These are phyloP conservation scores for Heteromeles arbutifolia DNA, from an alignment of 306 rosid genomes.

Conservation along the genomic window DNA sequence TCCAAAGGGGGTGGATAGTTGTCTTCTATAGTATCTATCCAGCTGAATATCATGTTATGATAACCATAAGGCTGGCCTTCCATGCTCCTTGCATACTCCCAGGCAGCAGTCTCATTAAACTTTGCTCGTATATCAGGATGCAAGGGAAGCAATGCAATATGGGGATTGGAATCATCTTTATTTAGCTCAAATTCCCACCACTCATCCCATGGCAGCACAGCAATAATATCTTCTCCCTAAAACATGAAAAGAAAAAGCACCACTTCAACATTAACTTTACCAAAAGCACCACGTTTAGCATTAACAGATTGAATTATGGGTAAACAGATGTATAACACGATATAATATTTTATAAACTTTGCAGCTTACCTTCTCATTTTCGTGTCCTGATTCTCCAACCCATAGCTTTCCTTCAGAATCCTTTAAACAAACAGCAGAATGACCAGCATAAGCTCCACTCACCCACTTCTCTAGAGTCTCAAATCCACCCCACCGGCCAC, in stretches of 20 bases:
- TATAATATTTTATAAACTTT: conserved; percentile 2
- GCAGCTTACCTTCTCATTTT: conserved; percentile 62
- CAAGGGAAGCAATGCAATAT: conserved; percentile 88
- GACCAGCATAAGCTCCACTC: conserved; percentile 93
- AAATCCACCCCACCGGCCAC: conserved; percentile 98
- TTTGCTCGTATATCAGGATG: conserved; percentile 74
- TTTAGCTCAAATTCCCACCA: conserved; percentile 92
- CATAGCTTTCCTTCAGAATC: conserved; percentile 85
- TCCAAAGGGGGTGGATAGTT: conserved; percentile 98
- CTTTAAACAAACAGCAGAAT: conserved; percentile 84
- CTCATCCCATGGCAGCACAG: conserved; percentile 81
- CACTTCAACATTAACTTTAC: not conserved
- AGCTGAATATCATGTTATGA: conserved; percentile 94
- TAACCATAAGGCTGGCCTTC: conserved; percentile 82
- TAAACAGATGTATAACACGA: not conserved
- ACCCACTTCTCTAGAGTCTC: conserved; percentile 97
- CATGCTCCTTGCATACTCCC: conserved; percentile 95
- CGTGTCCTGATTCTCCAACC: conserved; percentile 97
- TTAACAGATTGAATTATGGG: not conserved
- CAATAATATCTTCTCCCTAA: conserved; percentile 88
- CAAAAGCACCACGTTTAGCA: not conserved
- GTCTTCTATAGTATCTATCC: conserved; percentile 75
- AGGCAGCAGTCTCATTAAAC: conserved; percentile 92
- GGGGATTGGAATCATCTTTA: conserved; percentile 85
- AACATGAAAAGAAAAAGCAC: conserved; percentile 16